A percentile compares a stretch with the other conserved stretches of the same genome.
Evolutionary conservation across 2,329 filamentous ascomycete genomes (phyloP).

Genomic region (Fusarium piperis): DNA sequence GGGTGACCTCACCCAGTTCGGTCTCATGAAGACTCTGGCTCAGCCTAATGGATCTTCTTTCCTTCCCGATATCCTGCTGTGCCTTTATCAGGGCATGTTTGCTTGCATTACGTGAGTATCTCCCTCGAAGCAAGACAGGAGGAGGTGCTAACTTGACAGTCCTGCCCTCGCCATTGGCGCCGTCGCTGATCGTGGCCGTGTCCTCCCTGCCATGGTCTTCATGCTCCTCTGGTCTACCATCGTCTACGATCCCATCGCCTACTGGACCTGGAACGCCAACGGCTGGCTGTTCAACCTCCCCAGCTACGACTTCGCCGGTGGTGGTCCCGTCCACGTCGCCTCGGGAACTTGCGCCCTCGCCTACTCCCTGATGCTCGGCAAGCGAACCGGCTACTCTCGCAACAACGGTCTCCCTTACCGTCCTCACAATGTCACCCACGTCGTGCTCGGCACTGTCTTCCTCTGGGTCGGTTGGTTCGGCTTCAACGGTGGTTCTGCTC

Average conservation of each 20-base stretch:
- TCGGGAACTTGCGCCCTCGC: constrained; percentile 77
- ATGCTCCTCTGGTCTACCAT: constrained; percentile 78
- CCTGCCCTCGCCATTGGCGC: constrained; percentile 68
- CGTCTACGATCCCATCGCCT: constrained; percentile 78
- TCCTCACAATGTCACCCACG: constrained; percentile 78
- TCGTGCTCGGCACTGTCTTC: constrained; percentile 77
- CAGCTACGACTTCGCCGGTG: constrained; percentile 78
- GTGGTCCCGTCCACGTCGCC: constrained; percentile 79
- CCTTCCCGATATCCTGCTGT: constrained; percentile 85
- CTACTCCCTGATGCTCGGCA: constrained; percentile 78
- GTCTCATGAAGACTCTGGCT: constrained; percentile 79
- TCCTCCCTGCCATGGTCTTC: constrained; percentile 70
- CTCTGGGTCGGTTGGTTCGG: constrained; percentile 98
- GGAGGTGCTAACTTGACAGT: constrained; percentile 44
- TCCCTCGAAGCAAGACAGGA: not conserved
- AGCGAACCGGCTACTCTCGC: constrained; percentile 70
- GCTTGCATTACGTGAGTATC: constrained; percentile 81
- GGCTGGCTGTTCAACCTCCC: constrained; percentile 77
- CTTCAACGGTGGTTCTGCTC: constrained; percentile 89
- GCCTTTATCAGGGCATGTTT: constrained; percentile 90
- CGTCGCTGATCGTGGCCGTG: constrained; percentile 68
- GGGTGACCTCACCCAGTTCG: constrained; percentile 83
- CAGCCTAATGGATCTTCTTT: constrained; percentile 76
- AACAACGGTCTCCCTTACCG: constrained; percentile 71
- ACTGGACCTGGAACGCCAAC: constrained; percentile 80